phyloP scores from a whole-genome alignment of 176 grass and related monocot genomes.

The Themeda triandra region DNA sequence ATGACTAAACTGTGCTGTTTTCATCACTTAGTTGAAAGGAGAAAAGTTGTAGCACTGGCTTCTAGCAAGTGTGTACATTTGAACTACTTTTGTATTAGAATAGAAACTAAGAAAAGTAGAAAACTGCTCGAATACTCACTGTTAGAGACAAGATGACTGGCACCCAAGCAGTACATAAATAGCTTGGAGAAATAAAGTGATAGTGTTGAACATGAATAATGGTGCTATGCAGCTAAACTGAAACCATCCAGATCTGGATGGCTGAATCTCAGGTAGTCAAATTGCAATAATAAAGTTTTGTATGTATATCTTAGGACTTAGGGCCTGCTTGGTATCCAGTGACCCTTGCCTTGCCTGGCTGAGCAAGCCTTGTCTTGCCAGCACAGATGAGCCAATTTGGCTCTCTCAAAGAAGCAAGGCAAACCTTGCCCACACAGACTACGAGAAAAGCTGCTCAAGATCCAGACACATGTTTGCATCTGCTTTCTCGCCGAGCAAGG shows the following conservation, averaged over 20 bases:
- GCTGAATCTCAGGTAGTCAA: slow-evolving; percentile 1
- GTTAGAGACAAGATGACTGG: neutral
- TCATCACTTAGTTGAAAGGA: neutral
- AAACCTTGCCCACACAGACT: no score
- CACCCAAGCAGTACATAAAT: neutral
- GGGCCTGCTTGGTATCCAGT: no score
- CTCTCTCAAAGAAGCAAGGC: no score
- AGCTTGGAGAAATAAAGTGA: neutral
- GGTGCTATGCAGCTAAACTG: neutral
- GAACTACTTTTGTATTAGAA: neutral
- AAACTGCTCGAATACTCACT: neutral
- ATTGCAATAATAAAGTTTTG: neutral
- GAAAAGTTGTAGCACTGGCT: neutral
- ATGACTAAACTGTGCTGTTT: neutral
- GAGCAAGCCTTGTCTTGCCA: no score
- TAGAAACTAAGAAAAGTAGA: neutral
- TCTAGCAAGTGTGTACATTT: neutral
- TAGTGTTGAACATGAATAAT: neutral
- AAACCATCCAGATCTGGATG: slow-evolving; percentile 8
- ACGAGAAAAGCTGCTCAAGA: no score
- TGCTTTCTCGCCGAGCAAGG: no score
- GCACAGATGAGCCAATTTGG: no score
- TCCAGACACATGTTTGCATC: no score
- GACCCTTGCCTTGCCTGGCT: no score
- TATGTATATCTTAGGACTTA: neutral